Percentiles rank a stretch among this genome's conserved stretches.
Evolutionary conservation across 257 asterid genomes (phyloP).

Genomic region (Marsdenia floribunda): DNA sequence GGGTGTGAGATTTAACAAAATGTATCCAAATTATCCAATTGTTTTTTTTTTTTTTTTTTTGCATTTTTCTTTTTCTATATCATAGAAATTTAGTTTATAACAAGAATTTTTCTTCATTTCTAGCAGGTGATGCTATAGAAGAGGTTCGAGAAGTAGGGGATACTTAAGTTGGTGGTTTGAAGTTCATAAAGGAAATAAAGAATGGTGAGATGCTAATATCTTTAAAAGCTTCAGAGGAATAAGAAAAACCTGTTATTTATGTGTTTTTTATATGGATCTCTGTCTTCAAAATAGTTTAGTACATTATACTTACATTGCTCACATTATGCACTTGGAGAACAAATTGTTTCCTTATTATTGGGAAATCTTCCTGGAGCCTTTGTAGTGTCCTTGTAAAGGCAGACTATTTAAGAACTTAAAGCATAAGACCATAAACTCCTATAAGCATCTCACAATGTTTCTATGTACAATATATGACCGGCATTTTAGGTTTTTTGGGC

Average conservation of each 20-base stretch:
- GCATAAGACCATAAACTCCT: not conserved
- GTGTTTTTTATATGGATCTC: not conserved
- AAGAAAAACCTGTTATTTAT: slow-evolving; percentile 4
- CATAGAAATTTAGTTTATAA: no score
- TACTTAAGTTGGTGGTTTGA: slow-evolving; percentile 88
- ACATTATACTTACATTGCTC: not conserved
- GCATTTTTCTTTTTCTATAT: no score
- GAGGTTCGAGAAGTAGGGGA: slow-evolving; percentile 97
- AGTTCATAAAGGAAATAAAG: slow-evolving; percentile 64
- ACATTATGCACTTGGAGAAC: not conserved
- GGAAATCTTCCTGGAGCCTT: not conserved
- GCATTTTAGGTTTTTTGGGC: no score
- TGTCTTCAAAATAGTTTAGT: not conserved
- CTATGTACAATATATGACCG: no score
- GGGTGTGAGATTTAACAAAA: no score
- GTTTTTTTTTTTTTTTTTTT: no score
- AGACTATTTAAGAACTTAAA: not conserved
- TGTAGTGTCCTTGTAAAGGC: not conserved
- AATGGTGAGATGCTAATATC: slow-evolving; percentile 41
- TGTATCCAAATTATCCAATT: no score
- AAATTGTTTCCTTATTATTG: not conserved
- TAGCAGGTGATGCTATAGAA: slow-evolving; percentile 90
- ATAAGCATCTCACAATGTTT: no score
- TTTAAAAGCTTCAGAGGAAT: not conserved
- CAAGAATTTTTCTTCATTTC: no score